phyloP scores from a whole-genome alignment of 2,329 filamentous ascomycete genomes.

The Atkinsonella texensis region DNA sequence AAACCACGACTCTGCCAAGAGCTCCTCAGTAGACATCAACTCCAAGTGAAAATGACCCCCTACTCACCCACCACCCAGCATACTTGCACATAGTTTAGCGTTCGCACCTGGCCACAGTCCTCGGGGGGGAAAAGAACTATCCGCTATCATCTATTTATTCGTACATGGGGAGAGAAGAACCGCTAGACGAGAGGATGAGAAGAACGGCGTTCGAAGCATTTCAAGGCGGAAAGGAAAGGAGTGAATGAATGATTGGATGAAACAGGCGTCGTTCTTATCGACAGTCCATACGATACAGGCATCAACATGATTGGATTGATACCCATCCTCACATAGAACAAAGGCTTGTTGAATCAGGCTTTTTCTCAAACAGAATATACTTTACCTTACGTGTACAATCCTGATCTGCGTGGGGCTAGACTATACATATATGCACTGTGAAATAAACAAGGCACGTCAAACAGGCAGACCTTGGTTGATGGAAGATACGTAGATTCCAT shows the following conservation, averaged over 20 bases:
- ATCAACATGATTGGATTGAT: conserved; percentile 1
- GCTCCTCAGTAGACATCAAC: conserved; percentile 17
- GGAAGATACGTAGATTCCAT: not conserved
- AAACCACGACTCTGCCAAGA: conserved; percentile 14
- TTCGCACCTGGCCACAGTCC: too few relatives aligned
- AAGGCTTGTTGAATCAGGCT: not conserved
- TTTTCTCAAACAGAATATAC: not conserved
- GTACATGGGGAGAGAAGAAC: not conserved
- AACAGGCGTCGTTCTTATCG: not conserved
- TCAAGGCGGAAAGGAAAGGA: not conserved
- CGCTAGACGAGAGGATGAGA: not conserved
- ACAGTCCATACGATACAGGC: not conserved
- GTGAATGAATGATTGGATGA: not conserved
- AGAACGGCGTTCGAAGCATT: not conserved
- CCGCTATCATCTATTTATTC: not conserved
- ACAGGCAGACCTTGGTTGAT: not conserved
- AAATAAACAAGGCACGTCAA: too few relatives aligned
- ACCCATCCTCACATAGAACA: conserved; percentile 2
- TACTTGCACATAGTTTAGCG: too few relatives aligned
- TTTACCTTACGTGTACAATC: not conserved
- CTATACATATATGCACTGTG: not conserved
- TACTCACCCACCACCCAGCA: not conserved
- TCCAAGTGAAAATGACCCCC: not conserved
- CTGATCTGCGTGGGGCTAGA: not conserved
- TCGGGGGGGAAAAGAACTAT: too few relatives aligned